Evolutionary conservation across 208 protist species (phyloP), one percentile per base, ranked within the genome.

Genomic region (Crithidia expoeki): DNA sequence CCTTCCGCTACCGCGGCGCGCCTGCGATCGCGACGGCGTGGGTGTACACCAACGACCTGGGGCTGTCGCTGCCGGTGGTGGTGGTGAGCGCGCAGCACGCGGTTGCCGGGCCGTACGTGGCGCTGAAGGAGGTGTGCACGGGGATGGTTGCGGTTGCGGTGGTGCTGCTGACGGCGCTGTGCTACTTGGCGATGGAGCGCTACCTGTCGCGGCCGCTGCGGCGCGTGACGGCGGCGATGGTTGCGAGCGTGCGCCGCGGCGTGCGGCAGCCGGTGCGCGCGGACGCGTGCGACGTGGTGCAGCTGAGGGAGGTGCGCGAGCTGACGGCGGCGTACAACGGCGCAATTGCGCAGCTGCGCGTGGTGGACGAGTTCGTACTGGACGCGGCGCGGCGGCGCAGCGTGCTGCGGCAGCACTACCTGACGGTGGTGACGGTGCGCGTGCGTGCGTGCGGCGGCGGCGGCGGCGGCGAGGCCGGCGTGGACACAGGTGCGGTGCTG

Each of bases 291-390:
- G 47, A 49, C 14, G 17, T 50, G 0, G 55, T 78, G 19, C 66
- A 52, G 32, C 36, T 79, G 9, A 21, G 17, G 23, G 73, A 79
- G 53, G 27, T 57, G 9, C 32, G 40, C 4, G 59, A 51, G 19
- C 57, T 79, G 33, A 27, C 74, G 0, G 21, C 21, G 0, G 73
- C 66, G 32, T 66, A 79, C 68, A 74, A 79, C 28, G 30, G 4
- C 0, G 51, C 73, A 33, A 61, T 74, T 50, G 32, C 28, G 44
- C 73, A 59, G 53, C 66, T 79, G 53, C n/a, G 61, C 30, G 27
- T 61, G 19, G 44, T 79, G 25, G 73, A 79, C 59, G 56, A 27
- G 40, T 79, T 74, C 36, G 33, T 79, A 11, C 73, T 66, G 9
- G 56, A 47, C 33, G 53, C 16, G 5, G n/a, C 5, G 40, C 17